Evolutionary conservation across 176 grass and related monocot species (phyloP), one percentile per base, ranked within the genome.

Genomic region (Miscanthus lutarioriparius): DNA sequence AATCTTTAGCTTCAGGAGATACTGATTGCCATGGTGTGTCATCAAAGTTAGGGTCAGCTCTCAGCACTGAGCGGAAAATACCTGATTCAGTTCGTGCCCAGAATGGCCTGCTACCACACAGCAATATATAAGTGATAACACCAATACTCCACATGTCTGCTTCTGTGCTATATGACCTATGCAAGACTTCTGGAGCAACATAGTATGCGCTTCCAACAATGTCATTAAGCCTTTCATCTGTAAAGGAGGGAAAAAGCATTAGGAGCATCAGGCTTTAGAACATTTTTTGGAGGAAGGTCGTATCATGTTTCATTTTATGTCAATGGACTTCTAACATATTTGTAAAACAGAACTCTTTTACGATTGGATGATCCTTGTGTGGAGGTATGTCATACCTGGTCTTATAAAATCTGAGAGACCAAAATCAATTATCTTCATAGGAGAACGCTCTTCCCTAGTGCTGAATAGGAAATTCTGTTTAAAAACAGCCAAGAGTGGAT

Each of bases 171-270:
- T 99, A 99, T 71, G 97, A 94, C 80, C 97, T 91, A 86, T 99
- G 91, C 68, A 99, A 80, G 20, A 99, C 97, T 88, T 99, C 97
- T 75, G 97, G 97, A 49, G 97, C 97, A 81, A 99, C 97, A 88
- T 99, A 99, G 74, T 96, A 99, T 38, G 97, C 97, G 80, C 97
- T 99, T 37, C 97, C 97, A 86, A 99, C 97, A 88, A 99, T 99
- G 58, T 99, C 97, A 88, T 96, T 99, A 75, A 99, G 72, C 68
- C 97, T 96, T 92, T 96, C 97, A 91, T 99, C 97, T 99, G 90
- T 75, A 81, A 83, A 69, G 89, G 26, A 67, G 59, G 40, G 22
- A 78, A 82, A 72, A 75, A 14, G 13, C 12, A 65, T 30, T 13
- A 65, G 63, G 27, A 23, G 14, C 26, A 49, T 90, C 59, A 87